Conservation (phyloP, 768 basidiomycete genomes). For the Tricholoma sp. region DNA sequence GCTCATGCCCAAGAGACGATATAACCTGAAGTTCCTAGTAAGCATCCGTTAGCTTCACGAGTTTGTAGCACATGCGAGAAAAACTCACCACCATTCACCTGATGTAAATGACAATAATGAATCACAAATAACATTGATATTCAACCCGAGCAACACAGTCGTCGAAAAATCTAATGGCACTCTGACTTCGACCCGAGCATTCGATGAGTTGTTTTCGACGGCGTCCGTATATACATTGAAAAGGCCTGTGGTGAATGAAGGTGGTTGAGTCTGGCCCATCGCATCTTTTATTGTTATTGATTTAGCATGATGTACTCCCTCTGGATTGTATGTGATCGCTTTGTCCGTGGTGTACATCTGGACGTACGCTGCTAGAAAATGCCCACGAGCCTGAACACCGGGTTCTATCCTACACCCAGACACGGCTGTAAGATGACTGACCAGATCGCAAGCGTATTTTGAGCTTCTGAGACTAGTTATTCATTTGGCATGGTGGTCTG, state of each 20-base stretch:
- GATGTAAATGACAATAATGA: constrained; percentile 11
- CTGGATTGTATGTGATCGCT: constrained; percentile 17
- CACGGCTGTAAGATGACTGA: constrained; percentile 22
- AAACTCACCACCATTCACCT: constrained; percentile 15
- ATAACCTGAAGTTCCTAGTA: constrained; percentile 17
- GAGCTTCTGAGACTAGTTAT: constrained; percentile 19
- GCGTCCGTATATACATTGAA: constrained; percentile 19
- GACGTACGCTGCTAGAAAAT: constrained; percentile 16
- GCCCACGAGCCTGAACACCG: constrained; percentile 13
- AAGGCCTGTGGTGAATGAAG: constrained; percentile 10
- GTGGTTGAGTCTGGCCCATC: neutral
- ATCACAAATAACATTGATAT: neutral
- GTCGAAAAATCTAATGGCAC: neutral
- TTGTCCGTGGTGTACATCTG: constrained; percentile 33
- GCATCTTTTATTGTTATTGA: constrained; percentile 14
- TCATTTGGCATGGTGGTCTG: constrained; percentile 13
- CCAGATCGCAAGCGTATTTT: no score
- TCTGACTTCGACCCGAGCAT: no score
- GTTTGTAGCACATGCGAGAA: neutral
- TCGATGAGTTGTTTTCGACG: constrained; percentile 2
- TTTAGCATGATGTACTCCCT: constrained; percentile 17
- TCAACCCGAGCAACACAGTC: constrained; percentile 3
- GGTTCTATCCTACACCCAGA: constrained; percentile 26
- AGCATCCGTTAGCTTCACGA: neutral
- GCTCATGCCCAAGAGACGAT: constrained; percentile 15